Conservation (phyloP, 2,329 filamentous ascomycete genomes). For the Colletotrichum lupini region DNA sequence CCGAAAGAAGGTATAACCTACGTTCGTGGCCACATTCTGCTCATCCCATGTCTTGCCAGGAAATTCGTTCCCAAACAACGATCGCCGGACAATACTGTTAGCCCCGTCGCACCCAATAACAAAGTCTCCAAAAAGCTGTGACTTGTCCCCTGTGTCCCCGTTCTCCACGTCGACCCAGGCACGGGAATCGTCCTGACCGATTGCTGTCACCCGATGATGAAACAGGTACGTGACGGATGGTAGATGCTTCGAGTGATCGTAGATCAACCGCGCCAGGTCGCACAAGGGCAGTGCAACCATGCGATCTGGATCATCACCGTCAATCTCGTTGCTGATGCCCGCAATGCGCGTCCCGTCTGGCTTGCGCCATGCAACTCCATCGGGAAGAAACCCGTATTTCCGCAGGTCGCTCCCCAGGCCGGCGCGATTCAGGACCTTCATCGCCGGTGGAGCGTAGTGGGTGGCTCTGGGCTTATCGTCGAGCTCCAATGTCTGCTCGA, state of each 20-base stretch:
- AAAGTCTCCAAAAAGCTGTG: slow-evolving; percentile 59
- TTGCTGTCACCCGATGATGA: slow-evolving; percentile 56
- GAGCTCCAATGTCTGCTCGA: slow-evolving; percentile 64
- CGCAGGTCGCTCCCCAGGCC: slow-evolving; percentile 62
- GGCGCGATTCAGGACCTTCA: slow-evolving; percentile 66
- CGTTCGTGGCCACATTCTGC: slow-evolving; percentile 71
- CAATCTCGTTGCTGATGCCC: slow-evolving; percentile 46
- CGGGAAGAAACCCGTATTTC: slow-evolving; percentile 48
- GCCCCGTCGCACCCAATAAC: slow-evolving; percentile 67
- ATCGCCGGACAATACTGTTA: slow-evolving; percentile 57
- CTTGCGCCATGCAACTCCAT: slow-evolving; percentile 52
- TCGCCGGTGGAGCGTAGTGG: slow-evolving; percentile 68
- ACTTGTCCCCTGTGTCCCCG: slow-evolving; percentile 42
- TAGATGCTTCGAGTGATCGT: slow-evolving; percentile 49
- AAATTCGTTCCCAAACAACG: slow-evolving; percentile 63
- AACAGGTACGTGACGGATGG: slow-evolving; percentile 52
- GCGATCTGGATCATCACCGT: slow-evolving; percentile 52
- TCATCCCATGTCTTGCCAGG: slow-evolving; percentile 69
- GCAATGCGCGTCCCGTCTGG: slow-evolving; percentile 48
- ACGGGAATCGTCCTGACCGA: slow-evolving; percentile 56
- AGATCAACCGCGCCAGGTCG: slow-evolving; percentile 53
- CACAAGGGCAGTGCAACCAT: slow-evolving; percentile 53
- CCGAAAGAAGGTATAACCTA: slow-evolving; percentile 38
- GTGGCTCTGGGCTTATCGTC: slow-evolving; percentile 71
- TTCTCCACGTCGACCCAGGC: slow-evolving; percentile 57